Evolutionary conservation across 2,329 filamentous ascomycete genomes (phyloP).

Genomic region (Botrytis sinoallii): DNA sequence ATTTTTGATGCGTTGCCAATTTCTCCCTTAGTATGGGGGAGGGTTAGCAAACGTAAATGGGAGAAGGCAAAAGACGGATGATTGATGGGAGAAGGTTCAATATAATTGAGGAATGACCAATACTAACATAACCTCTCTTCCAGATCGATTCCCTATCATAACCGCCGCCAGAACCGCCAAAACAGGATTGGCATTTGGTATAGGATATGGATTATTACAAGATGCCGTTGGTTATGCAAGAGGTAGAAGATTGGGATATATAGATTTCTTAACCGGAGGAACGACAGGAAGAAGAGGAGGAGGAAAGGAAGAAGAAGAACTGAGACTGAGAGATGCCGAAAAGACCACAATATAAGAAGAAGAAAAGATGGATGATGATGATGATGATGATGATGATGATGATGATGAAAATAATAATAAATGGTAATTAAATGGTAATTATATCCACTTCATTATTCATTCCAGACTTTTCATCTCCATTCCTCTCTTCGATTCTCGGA

Average conservation of each 20-base stretch:
- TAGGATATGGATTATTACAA: conserved; percentile 78
- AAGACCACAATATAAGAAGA: not conserved
- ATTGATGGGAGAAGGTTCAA: not conserved
- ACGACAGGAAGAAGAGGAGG: conserved; percentile 37
- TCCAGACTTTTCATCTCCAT: not conserved
- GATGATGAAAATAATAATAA: not conserved
- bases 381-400: not conserved
- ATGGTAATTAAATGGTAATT: conserved; percentile 9
- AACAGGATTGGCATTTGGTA: conserved; percentile 73
- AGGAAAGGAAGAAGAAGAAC: not conserved
- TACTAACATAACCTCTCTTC: conserved; percentile 14
- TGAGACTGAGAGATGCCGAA: not conserved
- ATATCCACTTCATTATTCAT: not conserved
- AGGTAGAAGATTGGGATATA: conserved; percentile 71
- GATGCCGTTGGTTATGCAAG: conserved; percentile 67
- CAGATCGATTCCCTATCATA: conserved; percentile 76
- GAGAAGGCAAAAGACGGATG: not conserved
- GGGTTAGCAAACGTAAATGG: conserved; percentile 11
- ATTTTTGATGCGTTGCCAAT: not conserved
- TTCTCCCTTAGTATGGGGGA: not conserved
- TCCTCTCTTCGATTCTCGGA: not conserved
- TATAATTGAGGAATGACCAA: not conserved
- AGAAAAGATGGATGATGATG: no score
- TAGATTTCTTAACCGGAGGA: conserved; percentile 61
- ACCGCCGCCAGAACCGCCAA: conserved; percentile 75